Percentiles rank a stretch among this genome's conserved stretches.
These are phyloP conservation scores for Acanthamoeba healyi DNA, from an alignment of 208 protist species.

Conservation along the genomic window DNA sequence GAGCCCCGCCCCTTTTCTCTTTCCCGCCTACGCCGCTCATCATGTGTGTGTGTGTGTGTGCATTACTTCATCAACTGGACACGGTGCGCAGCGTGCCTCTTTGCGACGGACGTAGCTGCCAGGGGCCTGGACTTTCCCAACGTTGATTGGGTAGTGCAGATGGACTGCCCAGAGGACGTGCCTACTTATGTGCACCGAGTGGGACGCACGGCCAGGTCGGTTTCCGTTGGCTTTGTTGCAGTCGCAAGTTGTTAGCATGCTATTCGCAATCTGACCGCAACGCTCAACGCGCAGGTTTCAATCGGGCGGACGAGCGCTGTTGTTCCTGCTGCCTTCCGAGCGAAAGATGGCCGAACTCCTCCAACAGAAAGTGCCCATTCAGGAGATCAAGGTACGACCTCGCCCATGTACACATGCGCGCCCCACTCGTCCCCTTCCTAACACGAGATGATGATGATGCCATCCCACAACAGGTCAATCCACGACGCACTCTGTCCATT, in stretches of 20 bases:
- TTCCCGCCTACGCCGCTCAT: not conserved
- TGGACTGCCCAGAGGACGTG: conserved; percentile 98
- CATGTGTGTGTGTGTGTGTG: not conserved
- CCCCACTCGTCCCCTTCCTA: not conserved
- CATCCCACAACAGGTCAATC: conserved; percentile 93
- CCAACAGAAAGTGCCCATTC: conserved; percentile 78
- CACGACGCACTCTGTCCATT: conserved; percentile 89
- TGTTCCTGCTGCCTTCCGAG: conserved; percentile 94
- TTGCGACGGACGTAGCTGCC: conserved; percentile 93
- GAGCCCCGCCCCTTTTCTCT: not conserved
- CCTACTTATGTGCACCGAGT: conserved; percentile 99
- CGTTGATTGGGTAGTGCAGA: conserved; percentile 99
- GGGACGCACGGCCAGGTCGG: conserved; percentile 93
- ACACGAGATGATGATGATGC: not conserved
- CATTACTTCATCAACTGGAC: not conserved
- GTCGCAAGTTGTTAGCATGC: not conserved
- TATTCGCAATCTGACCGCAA: not conserved
- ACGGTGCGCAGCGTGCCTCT: conserved; percentile 80
- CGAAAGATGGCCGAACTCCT: conserved; percentile 89
- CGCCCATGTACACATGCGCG: too few species aligned
- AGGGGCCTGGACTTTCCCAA: conserved; percentile 97
- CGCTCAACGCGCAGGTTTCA: conserved; percentile 88
- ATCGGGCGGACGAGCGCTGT: conserved; percentile 94
- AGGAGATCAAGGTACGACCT: conserved; percentile 48
- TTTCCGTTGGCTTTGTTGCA: not conserved